Evolutionary conservation across 2,329 filamentous ascomycete species (phyloP), one percentile per base, ranked within the genome.

Genomic region (Metarhizium sp.): DNA sequence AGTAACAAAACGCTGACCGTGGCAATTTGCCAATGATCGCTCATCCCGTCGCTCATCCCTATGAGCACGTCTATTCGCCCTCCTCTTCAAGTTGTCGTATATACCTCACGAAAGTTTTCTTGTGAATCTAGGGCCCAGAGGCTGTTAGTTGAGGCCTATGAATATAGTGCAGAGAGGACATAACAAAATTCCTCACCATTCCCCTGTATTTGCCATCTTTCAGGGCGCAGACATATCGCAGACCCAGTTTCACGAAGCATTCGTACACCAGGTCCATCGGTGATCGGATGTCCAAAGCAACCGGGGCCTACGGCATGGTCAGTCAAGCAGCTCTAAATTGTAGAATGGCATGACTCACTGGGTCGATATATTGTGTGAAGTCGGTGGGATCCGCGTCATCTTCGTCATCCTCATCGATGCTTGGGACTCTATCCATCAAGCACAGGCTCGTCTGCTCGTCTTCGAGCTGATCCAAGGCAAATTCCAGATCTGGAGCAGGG

Each of bases 241-340:
- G 72, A 1, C 94, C 94, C 8, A 99, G 77, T 72, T 99, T 99
- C 52, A 90, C 88, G 69, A 97, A 99, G 65, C 91, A 92, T 68
- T 99, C 94, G 64, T 96, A 96, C 4, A 96, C 94, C 43, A 99
- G 74, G 67, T 97, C 92, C 82, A 97, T 92, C 0, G 94, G 90
- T 0, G 88, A 94, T 61, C 86, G 83, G 34, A 95, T 88, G 65
- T 99, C 94, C 29, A 99, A 76, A 13, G 92, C 82, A 14, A 99
- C 81, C 0, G 94, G 94, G 2, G 92, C 88, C 82, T 86, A 48
- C n/a, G 45, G 13, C 34, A 18, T 20, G 32, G 54, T 68, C 43
- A 67, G 59, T 50, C 43, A 45, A 38, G 13, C 2, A 14, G 34
- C n/a, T 11, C 16, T 20, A 16, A 5, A 16, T 8, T 8, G n/a